These are phyloP conservation scores for Boletus patriciae DNA, from an alignment of 768 basidiomycete genomes.

Conservation along the genomic window DNA sequence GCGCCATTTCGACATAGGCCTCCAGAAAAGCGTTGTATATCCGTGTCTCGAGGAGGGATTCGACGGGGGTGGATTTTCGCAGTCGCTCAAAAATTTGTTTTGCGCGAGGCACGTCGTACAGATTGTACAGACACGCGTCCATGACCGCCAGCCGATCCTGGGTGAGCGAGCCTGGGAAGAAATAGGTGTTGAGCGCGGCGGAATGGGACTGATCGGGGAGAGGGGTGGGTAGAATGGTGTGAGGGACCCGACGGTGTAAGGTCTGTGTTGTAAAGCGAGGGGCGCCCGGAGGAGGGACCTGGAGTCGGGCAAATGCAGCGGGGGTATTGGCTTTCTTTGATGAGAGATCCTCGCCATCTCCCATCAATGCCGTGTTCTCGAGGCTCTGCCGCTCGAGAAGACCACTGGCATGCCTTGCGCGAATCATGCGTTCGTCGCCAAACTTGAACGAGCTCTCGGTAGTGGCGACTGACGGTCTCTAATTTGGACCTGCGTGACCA, in stretches of 20 bases:
- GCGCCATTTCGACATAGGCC: conserved; percentile 62
- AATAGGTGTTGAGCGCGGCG: conserved; percentile 45
- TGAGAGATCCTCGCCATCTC: conserved; percentile 62
- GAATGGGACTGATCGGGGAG: conserved; percentile 47
- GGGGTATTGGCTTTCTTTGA: conserved; percentile 56
- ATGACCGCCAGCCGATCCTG: conserved; percentile 76
- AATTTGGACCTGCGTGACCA: too few species aligned
- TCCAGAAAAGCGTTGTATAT: conserved; percentile 67
- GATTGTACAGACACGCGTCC: conserved; percentile 76
- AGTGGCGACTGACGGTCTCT: conserved; percentile 62
- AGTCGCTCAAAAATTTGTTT: conserved; percentile 68
- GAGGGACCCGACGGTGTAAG: conserved; percentile 44
- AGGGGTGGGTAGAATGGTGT: conserved; percentile 67
- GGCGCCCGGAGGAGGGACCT: conserved; percentile 39
- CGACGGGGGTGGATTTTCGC: conserved; percentile 42
- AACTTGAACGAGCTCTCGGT: conserved; percentile 57
- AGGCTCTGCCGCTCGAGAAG: conserved; percentile 64
- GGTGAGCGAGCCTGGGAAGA: conserved; percentile 63
- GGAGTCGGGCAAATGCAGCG: conserved; percentile 40
- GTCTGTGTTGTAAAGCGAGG: conserved; percentile 40
- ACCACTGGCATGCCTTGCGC: conserved; percentile 58
- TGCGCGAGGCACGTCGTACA: conserved; percentile 77
- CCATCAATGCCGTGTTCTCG: conserved; percentile 63
- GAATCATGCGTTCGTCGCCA: conserved; percentile 68
- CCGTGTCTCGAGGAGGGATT: conserved; percentile 47